Evolutionary conservation across 176 grass and related monocot species (phyloP), one percentile per base, ranked within the genome.

Genomic region (Echinochloa phyllopogon): DNA sequence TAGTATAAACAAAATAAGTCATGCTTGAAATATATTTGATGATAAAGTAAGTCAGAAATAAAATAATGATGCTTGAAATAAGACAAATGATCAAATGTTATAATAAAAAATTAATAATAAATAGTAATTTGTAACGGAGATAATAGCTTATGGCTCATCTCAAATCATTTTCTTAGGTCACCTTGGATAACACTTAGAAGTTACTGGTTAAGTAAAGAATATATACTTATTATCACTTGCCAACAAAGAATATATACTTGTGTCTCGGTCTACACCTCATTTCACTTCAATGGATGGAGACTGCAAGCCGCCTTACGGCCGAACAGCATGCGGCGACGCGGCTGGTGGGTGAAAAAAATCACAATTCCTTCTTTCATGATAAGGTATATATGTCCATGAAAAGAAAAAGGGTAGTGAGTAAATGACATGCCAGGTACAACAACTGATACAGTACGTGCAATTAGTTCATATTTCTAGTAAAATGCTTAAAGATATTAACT

Each of bases 231-330:
- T 45, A 67, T 78, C 88, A 57, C 21, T 78, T 83, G 15, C 56
- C 76, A 33, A n/a, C 57, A 48, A 45, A 67, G 88, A 86, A 90
- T 79, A 83, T 90, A 83, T 90, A 50, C 84, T 77, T 83, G 48
- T 37, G 72, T 90, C 10, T n/a, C 45, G 3, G 9, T 53, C 16
- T 63, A 4, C 77, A 52, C 36, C 15, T 3, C 73, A 21, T 63
- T 61, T 77, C 71, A 7, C 33, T 58, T 72, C 75, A 33, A 62
- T 63, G 3, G 60, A 85, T 53, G 25, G 49, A 33, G 65, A 74
- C 56, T 17, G 25, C 14, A 71, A 82, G 78, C 23, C 44, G 48
- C 66, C 68, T 44, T 59, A 56, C 36, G 8, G 14, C 62, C 24
- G 3, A 33, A 48, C 20, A 78, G 18, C 53, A 7, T 7, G 20